Base-by-base conservation (phyloP, 2,329 filamentous ascomycete genomes). In the Aspergillus fischeri region DNA sequence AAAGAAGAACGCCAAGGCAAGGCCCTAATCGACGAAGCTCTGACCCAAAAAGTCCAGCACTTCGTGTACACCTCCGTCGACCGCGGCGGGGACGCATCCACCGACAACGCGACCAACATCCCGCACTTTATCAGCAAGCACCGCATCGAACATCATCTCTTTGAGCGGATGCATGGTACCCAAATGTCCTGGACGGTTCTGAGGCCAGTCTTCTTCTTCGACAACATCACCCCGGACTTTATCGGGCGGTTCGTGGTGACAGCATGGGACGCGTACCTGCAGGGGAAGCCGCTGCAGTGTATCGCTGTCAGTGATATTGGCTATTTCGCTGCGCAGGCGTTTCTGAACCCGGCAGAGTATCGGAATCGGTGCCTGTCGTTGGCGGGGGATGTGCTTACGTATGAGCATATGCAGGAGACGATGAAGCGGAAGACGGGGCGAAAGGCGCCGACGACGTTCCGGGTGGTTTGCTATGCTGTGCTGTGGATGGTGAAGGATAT, bases 11-110 rank as follows among this genome's bases (percentile, higher is more conserved):
- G 63, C 1, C 84, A 89, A 69, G 86, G 85, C 53, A 85, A 80
- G 44, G 77, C 72, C 0, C 72, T 89, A 7, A 76, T 88, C 55
- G 81, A 87, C 57, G 81, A 78, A n/a, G 77, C 82, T 2, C 66
- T 88, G 56, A 77, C 79, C 27, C 70, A 81, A 27, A 77, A 78
- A 11, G 82, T 88, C 42, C 75, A 78, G 57, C 80, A 85, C 65
- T 86, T 89, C 63, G 80, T 89, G 48, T 89, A 87, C 72, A 82
- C 79, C 29, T 83, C 80, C 53, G 83, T 87, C 27, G 86, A 89
- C 60, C 83, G 86, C 42, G 84, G 85, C 47, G 84, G 85, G 49
- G 79, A 82, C 42, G 71, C 73, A 2, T 77, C 77, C 5, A 80
- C 78, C 49, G 79, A 81, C 64, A 77, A 78, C 4, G 74, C 79